A percentile compares a stretch with the other conserved stretches of the same genome.
Evolutionary conservation across 176 grass and related monocot genomes (phyloP).

Genomic region (Oryza officinalis): DNA sequence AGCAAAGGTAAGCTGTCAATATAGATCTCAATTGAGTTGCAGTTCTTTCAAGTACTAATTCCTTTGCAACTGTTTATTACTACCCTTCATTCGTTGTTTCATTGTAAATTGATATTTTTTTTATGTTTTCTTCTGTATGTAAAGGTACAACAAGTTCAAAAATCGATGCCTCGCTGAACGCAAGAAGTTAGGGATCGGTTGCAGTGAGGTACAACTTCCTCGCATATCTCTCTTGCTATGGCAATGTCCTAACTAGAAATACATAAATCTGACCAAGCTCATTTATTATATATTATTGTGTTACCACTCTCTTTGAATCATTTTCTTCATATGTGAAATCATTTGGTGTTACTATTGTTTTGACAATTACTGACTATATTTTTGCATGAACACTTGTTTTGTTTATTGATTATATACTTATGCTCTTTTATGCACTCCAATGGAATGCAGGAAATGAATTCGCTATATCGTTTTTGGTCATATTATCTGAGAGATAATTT

Average conservation of each 20-base stretch:
- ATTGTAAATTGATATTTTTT: constrained; percentile 11
- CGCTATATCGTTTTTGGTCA: constrained; percentile 97
- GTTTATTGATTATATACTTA: neutral
- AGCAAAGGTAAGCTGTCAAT: constrained; percentile 73
- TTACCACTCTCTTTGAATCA: neutral
- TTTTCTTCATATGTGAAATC: neutral
- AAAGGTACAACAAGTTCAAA: constrained; percentile 97
- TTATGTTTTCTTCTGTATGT: constrained; percentile 39
- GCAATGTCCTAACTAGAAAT: neutral
- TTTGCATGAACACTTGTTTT: neutral
- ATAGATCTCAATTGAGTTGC: neutral
- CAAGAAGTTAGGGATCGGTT: constrained; percentile 88
- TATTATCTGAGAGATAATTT: constrained; percentile 96
- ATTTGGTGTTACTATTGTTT: constrained; percentile 14
- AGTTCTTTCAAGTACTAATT: neutral
- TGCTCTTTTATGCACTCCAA: constrained; percentile 1
- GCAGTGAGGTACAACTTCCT: constrained; percentile 70
- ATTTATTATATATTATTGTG: neutral
- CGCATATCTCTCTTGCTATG: constrained; percentile 9
- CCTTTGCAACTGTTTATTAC: neutral
- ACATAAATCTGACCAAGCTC: constrained; percentile 4
- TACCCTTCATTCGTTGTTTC: constrained; percentile 12
- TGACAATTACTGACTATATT: constrained; percentile 19
- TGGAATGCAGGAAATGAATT: constrained; percentile 94
- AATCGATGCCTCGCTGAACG: constrained; percentile 83